Evolutionary conservation across 768 basidiomycete genomes (phyloP), one percentile per base, ranked within the genome.

Genomic region (Amanita inopinata): DNA sequence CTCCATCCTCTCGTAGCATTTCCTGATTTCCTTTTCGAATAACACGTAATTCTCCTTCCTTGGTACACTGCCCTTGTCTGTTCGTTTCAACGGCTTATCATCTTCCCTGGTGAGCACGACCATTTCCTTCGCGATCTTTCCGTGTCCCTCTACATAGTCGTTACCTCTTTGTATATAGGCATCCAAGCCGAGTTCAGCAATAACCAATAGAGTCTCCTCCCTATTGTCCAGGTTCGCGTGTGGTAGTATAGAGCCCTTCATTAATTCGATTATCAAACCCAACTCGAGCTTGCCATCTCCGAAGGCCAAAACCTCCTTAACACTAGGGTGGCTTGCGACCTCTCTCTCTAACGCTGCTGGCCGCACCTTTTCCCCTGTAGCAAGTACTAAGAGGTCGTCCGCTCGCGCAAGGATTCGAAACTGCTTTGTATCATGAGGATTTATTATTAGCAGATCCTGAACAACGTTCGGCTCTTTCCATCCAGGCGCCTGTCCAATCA

Each of bases 311-410:
- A 55, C 62, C 20, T 55, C 61, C 46, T 60, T 65, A 32, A 68
- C 59, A 18, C 53, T 47, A 11, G 64, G 64, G 48, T 68, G 60
- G 41, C 61, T 62, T 3, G 58, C 46, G 3, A 67, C 50, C 6
- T 53, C 52, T 5, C 46, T 46, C 49, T 69, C 66, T 31, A 64
- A 43, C 28, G 22, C 53, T 3, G 59, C 51, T 14, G 66, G 64
- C 1, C 58, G 54, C 12, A 68, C 54, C 49, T 70, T 70, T 48
- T 70, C 68, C 7, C 68, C 68, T 0, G 61, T 69, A 5, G 62
- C 59, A 10, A 70, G 59, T 25, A 70, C 65, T 7, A 70, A 45
- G 15, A 69, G 56, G 38, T 69, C 65, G 41, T 69, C 67, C 2
- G 59, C 56, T 12, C 67, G 60, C 3, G 64, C 65, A 20, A 62